Evolutionary conservation across 2,329 filamentous ascomycete genomes (phyloP).

Genomic region (Exophiala sp.): DNA sequence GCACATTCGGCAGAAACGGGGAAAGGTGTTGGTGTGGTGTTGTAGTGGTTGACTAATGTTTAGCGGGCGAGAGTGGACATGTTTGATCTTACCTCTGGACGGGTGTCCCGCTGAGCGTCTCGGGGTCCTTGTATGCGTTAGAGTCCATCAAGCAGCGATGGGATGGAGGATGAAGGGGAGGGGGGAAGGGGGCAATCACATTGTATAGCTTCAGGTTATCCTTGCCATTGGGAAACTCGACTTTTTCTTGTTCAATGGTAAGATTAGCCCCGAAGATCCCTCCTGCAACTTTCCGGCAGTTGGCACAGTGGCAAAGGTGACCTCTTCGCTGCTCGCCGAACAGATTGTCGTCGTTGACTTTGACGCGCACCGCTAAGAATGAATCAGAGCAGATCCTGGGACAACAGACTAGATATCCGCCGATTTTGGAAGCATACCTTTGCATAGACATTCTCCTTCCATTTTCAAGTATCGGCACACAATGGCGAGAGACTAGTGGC

Average conservation of each 20-base stretch:
- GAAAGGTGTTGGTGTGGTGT: no score
- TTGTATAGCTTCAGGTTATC: constrained; percentile 43
- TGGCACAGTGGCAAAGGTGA: constrained; percentile 48
- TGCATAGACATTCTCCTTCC: constrained; percentile 26
- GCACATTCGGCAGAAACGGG: no score
- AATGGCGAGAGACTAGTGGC: background rate
- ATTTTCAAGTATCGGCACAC: constrained; percentile 6
- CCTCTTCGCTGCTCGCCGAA: constrained; percentile 41
- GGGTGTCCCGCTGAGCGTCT: constrained; percentile 44
- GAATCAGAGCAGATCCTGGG: background rate
- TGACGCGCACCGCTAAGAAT: constrained; percentile 39
- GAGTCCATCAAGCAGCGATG: background rate
- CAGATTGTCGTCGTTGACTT: constrained; percentile 44
- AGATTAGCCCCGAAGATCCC: constrained; percentile 32
- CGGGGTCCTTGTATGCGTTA: constrained; percentile 33
- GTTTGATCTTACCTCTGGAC: constrained; percentile 29
- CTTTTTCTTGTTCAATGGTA: constrained; percentile 37
- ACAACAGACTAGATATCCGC: no score
- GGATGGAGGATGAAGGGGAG: no score
- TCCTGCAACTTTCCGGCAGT: constrained; percentile 48
- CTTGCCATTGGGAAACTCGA: constrained; percentile 42
- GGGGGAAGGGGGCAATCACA: no score
- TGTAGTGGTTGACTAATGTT: no score
- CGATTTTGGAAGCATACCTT: no score
- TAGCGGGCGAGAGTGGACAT: no score